These are phyloP conservation scores for Penicillium canariense DNA, from an alignment of 495 filamentous ascomycete species.

Conservation along the genomic window DNA sequence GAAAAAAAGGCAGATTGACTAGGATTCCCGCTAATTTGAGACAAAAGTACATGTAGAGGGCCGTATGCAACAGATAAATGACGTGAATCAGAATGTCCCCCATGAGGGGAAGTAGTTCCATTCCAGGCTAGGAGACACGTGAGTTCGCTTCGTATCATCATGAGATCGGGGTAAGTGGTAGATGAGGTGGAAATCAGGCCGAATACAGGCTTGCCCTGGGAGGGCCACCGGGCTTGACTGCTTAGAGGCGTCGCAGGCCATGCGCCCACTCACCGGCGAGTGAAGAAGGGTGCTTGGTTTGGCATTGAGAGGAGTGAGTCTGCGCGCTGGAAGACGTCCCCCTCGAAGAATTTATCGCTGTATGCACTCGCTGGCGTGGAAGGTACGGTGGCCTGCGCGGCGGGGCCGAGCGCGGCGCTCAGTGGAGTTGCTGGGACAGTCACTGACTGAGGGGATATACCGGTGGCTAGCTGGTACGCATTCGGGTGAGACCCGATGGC, in stretches of 20 bases:
- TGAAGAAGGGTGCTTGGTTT: conserved; percentile 41
- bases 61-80: not conserved
- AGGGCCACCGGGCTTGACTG: not conserved
- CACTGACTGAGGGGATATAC: conserved; percentile 40
- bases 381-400: conserved; percentile 85
- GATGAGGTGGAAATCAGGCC: not conserved
- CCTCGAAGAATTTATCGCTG: conserved; percentile 60
- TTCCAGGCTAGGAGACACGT: not conserved
- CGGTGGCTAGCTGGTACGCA: conserved; percentile 29
- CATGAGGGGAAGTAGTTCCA: not conserved
- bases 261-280: conserved; percentile 28
- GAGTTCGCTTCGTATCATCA: conserved; percentile 8
- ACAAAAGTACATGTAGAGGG: not conserved
- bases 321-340: conserved; percentile 72
- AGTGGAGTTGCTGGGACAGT: conserved; percentile 65
- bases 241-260: not conserved
- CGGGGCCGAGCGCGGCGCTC: conserved; percentile 82
- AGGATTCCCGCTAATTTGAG: conserved; percentile 3
- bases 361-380: conserved; percentile 72
- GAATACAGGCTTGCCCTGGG: not conserved
- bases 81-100: not conserved
- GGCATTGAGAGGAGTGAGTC: conserved; percentile 66
- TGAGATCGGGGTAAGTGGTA: not conserved
- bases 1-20: not conserved
- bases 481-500: conserved; percentile 23